Conservation (phyloP, 352 stramenopile genomes). For the Phytophthora meadii region DNA sequence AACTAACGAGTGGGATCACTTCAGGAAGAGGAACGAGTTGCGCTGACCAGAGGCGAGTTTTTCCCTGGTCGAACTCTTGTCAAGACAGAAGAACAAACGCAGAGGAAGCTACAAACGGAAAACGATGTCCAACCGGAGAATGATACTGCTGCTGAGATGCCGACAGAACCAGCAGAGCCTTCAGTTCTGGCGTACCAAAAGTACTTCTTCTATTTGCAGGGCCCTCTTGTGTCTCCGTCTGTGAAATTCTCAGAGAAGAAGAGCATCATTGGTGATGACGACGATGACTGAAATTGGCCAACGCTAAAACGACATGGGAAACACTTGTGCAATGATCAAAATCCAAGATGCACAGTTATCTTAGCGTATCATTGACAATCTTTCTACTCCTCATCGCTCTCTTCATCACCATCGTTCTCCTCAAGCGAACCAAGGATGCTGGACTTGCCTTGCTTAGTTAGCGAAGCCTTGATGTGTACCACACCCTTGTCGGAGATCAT, state of each 20-base stretch:
- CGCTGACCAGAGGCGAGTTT: conserved; percentile 66
- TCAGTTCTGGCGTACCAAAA: conserved; percentile 71
- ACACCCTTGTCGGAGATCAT: conserved; percentile 77
- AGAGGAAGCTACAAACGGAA: conserved; percentile 12
- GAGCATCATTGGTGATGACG: conserved; percentile 89
- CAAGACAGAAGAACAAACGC: conserved; percentile 11
- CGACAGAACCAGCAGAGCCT: conserved; percentile 1
- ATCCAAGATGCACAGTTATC: too few relatives aligned
- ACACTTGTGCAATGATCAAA: too few relatives aligned
- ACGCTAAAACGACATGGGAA: too few relatives aligned
- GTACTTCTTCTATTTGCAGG: conserved; percentile 84
- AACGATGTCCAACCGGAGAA: conserved; percentile 14
- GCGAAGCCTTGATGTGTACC: conserved; percentile 52
- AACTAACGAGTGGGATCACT: too few relatives aligned
- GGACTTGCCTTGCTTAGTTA: conserved; percentile 62
- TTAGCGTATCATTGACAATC: conserved; percentile 15
- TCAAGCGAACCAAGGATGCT: conserved; percentile 74
- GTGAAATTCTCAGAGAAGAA: conserved; percentile 92
- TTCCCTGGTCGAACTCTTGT: conserved; percentile 57
- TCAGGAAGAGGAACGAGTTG: conserved; percentile 83
- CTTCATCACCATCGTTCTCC: conserved; percentile 86
- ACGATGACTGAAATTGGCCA: conserved; percentile 65
- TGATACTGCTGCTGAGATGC: not conserved
- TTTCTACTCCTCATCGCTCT: conserved; percentile 65
- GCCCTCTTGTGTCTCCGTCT: conserved; percentile 75